Evolutionary conservation across 495 filamentous ascomycete genomes (phyloP).

Genomic region (Evernia prunastri): DNA sequence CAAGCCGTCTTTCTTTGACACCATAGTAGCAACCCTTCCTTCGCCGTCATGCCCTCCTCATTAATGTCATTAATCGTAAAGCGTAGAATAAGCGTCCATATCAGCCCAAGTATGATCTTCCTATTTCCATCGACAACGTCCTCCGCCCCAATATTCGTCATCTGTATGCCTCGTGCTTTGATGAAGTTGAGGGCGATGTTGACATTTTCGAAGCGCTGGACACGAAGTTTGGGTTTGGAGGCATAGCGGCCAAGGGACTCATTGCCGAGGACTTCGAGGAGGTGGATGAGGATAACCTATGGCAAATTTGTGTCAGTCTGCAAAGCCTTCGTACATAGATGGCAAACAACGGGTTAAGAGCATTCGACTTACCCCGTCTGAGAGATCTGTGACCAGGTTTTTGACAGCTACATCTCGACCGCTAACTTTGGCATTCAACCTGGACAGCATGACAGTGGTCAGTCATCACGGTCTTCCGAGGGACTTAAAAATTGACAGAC

Average conservation of each 20-base stretch:
- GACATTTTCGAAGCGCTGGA: slow-evolving; percentile 97
- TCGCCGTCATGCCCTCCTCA: slow-evolving; percentile 94
- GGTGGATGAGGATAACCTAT: slow-evolving; percentile 88
- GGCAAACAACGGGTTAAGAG: neutral
- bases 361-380: slow-evolving; percentile 70
- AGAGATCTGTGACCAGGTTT: slow-evolving; percentile 80
- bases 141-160: slow-evolving; percentile 97
- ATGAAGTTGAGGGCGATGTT: slow-evolving; percentile 93
- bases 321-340: neutral
- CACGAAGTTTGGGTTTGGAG: slow-evolving; percentile 86
- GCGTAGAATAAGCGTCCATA: slow-evolving; percentile 94
- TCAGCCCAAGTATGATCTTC: slow-evolving; percentile 93
- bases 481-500: slow-evolving; percentile 38
- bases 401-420: slow-evolving; percentile 66
- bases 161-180: slow-evolving; percentile 81
- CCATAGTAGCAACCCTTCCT: slow-evolving; percentile 92
- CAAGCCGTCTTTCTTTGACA: slow-evolving; percentile 98
- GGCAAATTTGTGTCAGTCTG: neutral
- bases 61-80: slow-evolving; percentile 99
- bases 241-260: slow-evolving; percentile 96
- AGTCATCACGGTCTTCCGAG: neutral
- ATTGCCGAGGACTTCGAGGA: slow-evolving; percentile 88
- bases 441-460: slow-evolving; percentile 28
- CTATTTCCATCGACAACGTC: slow-evolving; percentile 97
- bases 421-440: slow-evolving; percentile 92